Conservation (phyloP, 2,329 filamentous ascomycete species). For the Fusarium compactum region DNA sequence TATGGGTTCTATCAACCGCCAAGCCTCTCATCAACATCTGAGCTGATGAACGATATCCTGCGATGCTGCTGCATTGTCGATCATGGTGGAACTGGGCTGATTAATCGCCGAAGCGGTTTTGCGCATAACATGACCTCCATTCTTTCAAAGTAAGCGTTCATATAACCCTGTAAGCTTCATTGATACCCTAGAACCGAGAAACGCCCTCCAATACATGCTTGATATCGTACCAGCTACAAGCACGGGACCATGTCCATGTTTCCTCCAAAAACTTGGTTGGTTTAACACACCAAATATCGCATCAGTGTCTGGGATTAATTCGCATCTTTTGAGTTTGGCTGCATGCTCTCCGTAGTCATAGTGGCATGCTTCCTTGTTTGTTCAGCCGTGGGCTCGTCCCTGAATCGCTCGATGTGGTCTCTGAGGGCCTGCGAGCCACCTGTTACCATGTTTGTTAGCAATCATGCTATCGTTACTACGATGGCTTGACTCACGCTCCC, state of each 20-base stretch:
- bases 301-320: slow-evolving; percentile 2
- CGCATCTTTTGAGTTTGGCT: background rate
- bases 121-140: background rate
- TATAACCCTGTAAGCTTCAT: slow-evolving; percentile 2
- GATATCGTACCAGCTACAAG: background rate
- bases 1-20: background rate
- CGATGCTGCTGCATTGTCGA: background rate
- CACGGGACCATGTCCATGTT: background rate
- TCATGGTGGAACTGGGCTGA: slow-evolving; percentile 4
- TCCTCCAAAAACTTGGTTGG: background rate
- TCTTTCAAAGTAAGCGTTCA: background rate
- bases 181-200: background rate
- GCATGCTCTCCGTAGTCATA: background rate
- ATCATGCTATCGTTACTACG: background rate
- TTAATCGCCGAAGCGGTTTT: background rate
- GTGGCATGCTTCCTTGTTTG: slow-evolving; percentile 9
- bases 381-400: background rate
- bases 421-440: background rate
- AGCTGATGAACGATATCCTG: background rate
- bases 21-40: background rate
- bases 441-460: slow-evolving; percentile 5
- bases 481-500: slow-evolving; percentile 17
- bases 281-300: too few relatives aligned
- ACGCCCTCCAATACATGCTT: background rate
- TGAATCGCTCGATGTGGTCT: background rate